phyloP scores from a whole-genome alignment of 2,329 filamentous ascomycete species.

The Beauveria sp. region DNA sequence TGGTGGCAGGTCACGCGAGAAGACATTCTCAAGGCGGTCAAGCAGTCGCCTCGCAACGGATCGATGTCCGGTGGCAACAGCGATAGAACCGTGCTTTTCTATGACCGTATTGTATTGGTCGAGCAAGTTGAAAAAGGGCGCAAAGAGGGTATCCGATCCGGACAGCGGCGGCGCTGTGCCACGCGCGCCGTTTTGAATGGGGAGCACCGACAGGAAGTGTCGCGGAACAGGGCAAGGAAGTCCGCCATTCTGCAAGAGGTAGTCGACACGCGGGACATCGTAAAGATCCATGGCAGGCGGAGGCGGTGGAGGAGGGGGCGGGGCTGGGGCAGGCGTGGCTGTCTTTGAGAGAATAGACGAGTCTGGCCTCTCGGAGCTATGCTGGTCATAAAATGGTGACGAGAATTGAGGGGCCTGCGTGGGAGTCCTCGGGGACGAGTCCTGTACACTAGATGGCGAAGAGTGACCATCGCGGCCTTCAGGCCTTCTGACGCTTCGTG shows the following conservation, averaged over 20 bases:
- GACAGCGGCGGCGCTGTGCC: conserved; percentile 57
- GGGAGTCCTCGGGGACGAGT: conserved; percentile 55
- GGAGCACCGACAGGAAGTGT: conserved; percentile 60
- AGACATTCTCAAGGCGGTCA: conserved; percentile 88
- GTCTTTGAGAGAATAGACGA: conserved; percentile 27
- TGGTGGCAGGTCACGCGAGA: conserved; percentile 81
- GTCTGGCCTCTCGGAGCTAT: conserved; percentile 28
- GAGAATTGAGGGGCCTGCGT: conserved; percentile 47
- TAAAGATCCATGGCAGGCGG: conserved; percentile 65
- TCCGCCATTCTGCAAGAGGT: conserved; percentile 83
- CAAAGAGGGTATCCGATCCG: conserved; percentile 68
- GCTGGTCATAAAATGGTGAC: conserved; percentile 34
- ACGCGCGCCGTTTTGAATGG: conserved; percentile 46
- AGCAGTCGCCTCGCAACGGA: conserved; percentile 87
- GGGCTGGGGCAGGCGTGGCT: conserved; percentile 30
- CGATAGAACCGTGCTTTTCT: conserved; percentile 76
- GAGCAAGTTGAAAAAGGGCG: conserved; percentile 72
- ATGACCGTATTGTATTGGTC: conserved; percentile 82
- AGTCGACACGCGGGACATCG: conserved; percentile 79
- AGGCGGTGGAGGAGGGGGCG: conserved; percentile 41
- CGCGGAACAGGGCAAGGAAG: conserved; percentile 64
- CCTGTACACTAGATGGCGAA: conserved; percentile 39
- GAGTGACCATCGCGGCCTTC: conserved; percentile 35
- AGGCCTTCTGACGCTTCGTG: conserved; percentile 27
- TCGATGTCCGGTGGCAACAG: conserved; percentile 89